Evolutionary conservation across 2,329 filamentous ascomycete species (phyloP), one percentile per base, ranked within the genome.

Genomic region (Penicillium oxalicum): DNA sequence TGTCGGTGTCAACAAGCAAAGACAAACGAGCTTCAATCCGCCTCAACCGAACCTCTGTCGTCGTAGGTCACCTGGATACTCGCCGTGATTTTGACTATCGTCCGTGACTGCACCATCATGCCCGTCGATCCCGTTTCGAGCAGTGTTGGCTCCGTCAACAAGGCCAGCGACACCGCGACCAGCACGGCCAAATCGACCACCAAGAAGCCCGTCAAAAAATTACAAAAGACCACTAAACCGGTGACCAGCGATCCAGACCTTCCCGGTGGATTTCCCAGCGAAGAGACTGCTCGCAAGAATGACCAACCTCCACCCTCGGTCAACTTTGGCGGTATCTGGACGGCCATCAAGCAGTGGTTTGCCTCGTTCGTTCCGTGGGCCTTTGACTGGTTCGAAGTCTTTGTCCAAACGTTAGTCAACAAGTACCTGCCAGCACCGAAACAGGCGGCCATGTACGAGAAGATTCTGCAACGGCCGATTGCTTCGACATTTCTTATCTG

Each of bases 401-500:
- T 47, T 4, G 46, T 66, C 7, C 58, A 55, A 42, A 48, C 54
- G 9, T 43, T 65, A 0, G 53, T 68, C 2, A 44, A 56, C 4
- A 52, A 56, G 52, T 47, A 62, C 4, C 52, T 66, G 9, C 65
- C 65, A 0, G 56, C 57, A 1, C 57, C 59, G 3, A 59, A 60
- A 3, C 62, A 65, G 12, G 60, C 58, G 9, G 49, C 52, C 4
- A 53, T 65, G 35, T 68, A 65, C 41, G 58, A 66, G 26, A 58
- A 59, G 5, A 56, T 59, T 11, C 45, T 65, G 44, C 59, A 60
- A 12, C 58, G 60, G 1, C 65, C 65, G 4, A 61, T 65, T 28
- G 61, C 64, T 2, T 56, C 64, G 13, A 64, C 62, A 9, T 67
- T 68, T 27, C 47, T 67, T 11, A 50, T 66, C 18, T 65, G 63